Percentiles rank a stretch among this genome's conserved stretches.
phyloP scores from a whole-genome alignment of 2,329 filamentous ascomycete species.

The Fusarium citri region DNA sequence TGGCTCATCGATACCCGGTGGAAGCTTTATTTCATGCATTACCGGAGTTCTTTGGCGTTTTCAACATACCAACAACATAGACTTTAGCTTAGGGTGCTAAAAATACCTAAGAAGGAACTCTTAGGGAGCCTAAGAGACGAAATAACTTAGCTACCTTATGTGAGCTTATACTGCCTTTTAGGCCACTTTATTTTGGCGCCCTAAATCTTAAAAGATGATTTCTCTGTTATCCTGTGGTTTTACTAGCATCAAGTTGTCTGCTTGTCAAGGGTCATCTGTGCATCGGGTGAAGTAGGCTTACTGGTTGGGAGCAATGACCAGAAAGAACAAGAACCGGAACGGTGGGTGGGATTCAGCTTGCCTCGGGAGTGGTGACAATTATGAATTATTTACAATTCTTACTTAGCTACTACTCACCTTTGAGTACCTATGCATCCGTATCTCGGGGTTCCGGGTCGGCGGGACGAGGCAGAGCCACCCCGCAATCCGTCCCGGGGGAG shows the following conservation, averaged over 20 bases:
- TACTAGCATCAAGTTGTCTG: not conserved
- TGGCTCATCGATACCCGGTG: constrained; percentile 35
- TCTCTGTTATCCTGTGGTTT: not conserved
- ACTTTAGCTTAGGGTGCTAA: not conserved
- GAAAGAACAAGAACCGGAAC: constrained; percentile 22
- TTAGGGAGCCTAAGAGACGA: not conserved
- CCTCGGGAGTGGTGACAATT: constrained; percentile 45
- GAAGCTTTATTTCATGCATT: constrained; percentile 4
- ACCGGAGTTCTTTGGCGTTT: constrained; percentile 23
- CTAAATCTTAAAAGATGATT: not conserved
- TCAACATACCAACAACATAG: not conserved
- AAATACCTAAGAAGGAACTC: too few species aligned
- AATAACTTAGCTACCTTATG: not conserved
- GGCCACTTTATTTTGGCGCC: not conserved
- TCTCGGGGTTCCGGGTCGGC: constrained; percentile 45
- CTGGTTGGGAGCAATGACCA: constrained; percentile 3
- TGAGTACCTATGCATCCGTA: constrained; percentile 35
- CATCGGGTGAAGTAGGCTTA: constrained; percentile 22
- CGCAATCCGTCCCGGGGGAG: constrained; percentile 34
- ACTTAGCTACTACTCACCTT: not conserved
- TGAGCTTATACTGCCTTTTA: not conserved
- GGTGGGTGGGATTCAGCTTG: constrained; percentile 15
- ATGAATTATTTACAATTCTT: constrained; percentile 38
- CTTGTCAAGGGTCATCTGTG: not conserved
- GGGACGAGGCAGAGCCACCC: constrained; percentile 37